phyloP scores from a whole-genome alignment of 164 flowering plant species.

The Macadamia integrifolia region DNA sequence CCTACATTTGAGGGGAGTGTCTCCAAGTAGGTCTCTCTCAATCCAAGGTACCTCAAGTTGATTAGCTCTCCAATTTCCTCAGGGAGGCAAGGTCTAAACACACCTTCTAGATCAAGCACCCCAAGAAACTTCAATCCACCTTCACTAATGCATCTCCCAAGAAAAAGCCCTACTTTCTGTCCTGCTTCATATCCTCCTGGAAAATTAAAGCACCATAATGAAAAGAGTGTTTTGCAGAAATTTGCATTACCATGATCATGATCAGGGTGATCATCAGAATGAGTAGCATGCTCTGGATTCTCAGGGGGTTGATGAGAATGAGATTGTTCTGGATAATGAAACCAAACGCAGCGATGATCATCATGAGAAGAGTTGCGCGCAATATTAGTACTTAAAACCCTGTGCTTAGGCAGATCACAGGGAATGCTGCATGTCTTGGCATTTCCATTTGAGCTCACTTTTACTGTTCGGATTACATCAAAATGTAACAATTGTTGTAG shows the following conservation, averaged over 20 bases:
- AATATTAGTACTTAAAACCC: neutral
- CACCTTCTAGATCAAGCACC: slow-evolving; percentile 20
- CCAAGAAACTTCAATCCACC: neutral
- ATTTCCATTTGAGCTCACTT: slow-evolving; percentile 8
- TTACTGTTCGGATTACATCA: slow-evolving; percentile 19
- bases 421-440: slow-evolving; percentile 10
- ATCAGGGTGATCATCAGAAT: too few relatives aligned
- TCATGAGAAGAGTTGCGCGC: neutral
- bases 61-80: slow-evolving; percentile 4
- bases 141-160: slow-evolving; percentile 2
- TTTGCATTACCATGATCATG: neutral
- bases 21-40: slow-evolving; percentile 15
- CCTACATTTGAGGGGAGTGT: slow-evolving; percentile 14
- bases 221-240: neutral
- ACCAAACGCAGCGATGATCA: neutral
- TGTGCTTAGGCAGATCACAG: slow-evolving; percentile 6
- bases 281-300: too few relatives aligned
- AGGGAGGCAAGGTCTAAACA: slow-evolving; percentile 7
- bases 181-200: too few relatives aligned
- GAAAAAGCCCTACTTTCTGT: too few relatives aligned
- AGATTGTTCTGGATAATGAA: neutral
- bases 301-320: too few relatives aligned
- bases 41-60: slow-evolving; percentile 20
- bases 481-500: slow-evolving; percentile 23
- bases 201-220: slow-evolving; percentile 10